phyloP scores from a whole-genome alignment of 345 rosid genomes.

The Melaleuca quinquenervia region DNA sequence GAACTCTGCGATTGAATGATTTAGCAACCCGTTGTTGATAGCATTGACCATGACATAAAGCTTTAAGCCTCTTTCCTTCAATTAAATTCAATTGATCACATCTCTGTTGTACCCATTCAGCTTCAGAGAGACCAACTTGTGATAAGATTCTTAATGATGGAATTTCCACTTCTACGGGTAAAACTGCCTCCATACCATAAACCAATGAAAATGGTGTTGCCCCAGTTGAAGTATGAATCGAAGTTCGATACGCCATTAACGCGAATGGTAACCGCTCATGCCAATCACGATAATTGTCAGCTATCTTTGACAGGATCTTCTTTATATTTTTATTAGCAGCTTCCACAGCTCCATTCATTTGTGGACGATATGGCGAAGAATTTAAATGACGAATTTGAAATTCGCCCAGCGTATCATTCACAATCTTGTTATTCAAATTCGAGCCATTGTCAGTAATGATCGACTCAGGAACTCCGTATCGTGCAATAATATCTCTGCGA shows the following conservation, averaged over 20 bases:
- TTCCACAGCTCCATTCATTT: not conserved
- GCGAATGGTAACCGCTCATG: not conserved
- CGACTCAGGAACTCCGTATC: not conserved
- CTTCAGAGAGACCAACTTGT: not conserved
- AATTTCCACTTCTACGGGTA: not conserved
- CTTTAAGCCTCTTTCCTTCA: no score
- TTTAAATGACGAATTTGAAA: not conserved
- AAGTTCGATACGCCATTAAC: not conserved
- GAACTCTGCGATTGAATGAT: no score
- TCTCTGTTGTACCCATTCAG: not conserved
- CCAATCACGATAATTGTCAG: not conserved
- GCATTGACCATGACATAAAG: no score
- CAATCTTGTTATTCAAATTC: not conserved
- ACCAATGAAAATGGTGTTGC: not conserved
- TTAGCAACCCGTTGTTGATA: no score
- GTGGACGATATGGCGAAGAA: not conserved
- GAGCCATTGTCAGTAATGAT: not conserved
- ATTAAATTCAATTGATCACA: no score
- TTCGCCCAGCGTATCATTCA: not conserved
- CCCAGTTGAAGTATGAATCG: not conserved
- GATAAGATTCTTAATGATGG: not conserved
- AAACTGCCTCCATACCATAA: not conserved
- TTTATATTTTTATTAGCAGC: not conserved
- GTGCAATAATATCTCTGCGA: not conserved
- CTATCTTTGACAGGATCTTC: not conserved